Percentiles rank a stretch among this genome's conserved stretches.
Conservation (phyloP, 441 rosid genomes). For the Populus trichocarpa region DNA sequence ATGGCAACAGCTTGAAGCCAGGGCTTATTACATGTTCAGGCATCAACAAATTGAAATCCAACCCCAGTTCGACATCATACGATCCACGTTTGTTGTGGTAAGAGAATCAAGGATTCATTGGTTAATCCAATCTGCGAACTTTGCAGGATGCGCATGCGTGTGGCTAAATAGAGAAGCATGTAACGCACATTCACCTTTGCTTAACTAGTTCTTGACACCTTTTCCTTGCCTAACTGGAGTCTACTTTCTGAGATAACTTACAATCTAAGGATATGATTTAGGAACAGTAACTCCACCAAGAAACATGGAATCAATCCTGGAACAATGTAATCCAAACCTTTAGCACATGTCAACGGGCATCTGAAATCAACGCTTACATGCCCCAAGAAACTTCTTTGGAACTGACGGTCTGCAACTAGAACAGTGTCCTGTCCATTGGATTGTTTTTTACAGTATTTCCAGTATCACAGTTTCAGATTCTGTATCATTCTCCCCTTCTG, state of each 20-base stretch:
- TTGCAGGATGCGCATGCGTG: background rate
- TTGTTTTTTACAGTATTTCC: background rate
- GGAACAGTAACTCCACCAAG: background rate
- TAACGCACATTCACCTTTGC: background rate
- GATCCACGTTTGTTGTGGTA: background rate
- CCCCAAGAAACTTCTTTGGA: background rate
- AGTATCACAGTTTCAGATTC: background rate
- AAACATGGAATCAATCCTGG: background rate
- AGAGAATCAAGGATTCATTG: background rate
- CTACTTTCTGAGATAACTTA: background rate
- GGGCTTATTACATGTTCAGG: background rate
- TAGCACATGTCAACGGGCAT: background rate
- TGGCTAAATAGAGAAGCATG: background rate
- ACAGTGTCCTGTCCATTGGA: background rate
- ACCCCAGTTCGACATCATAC: background rate
- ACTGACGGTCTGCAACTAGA: background rate
- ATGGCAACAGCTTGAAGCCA: background rate
- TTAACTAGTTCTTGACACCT: background rate
- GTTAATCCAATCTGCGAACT: background rate
- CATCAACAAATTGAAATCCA: background rate
- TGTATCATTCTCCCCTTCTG: background rate
- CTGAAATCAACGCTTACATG: background rate
- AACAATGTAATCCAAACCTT: background rate
- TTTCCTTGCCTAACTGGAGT: background rate
- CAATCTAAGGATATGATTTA: background rate